Evolutionary conservation across 2,329 filamentous ascomycete genomes (phyloP).

Genomic region (Fusarium foetens): DNA sequence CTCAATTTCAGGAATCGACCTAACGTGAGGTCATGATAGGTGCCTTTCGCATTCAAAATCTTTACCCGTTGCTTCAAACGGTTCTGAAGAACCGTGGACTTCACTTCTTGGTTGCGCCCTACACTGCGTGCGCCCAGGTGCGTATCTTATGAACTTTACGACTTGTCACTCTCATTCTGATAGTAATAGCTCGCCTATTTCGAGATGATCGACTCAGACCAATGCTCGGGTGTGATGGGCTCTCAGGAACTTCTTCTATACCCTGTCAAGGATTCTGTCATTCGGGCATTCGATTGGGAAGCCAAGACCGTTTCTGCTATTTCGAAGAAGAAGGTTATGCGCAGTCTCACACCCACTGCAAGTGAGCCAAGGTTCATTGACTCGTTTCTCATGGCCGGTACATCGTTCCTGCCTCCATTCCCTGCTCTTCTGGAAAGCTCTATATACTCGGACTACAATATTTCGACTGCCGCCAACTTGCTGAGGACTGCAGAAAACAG

Average conservation of each 20-base stretch:
- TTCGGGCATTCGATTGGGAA: conserved; percentile 74
- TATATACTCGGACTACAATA: conserved; percentile 65
- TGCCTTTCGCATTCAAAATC: conserved; percentile 74
- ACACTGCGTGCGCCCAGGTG: conserved; percentile 88
- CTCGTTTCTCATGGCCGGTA: conserved; percentile 83
- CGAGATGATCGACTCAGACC: conserved; percentile 71
- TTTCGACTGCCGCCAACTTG: conserved; percentile 82
- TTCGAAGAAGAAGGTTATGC: conserved; percentile 76
- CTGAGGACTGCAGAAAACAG: conserved; percentile 74
- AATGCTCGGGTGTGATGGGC: conserved; percentile 82
- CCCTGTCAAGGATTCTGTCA: conserved; percentile 81
- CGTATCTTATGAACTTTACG: conserved; percentile 37
- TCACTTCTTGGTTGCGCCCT: conserved; percentile 85
- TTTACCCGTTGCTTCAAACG: conserved; percentile 80
- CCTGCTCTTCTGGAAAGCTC: conserved; percentile 75
- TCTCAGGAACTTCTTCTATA: conserved; percentile 88
- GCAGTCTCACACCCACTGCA: conserved; percentile 71
- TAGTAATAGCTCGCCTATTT: conserved; percentile 77
- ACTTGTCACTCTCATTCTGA: conserved; percentile 17
- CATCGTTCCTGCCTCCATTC: conserved; percentile 80
- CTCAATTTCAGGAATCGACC: conserved; percentile 20
- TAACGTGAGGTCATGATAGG: conserved; percentile 59
- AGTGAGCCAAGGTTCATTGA: conserved; percentile 82
- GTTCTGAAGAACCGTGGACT: conserved; percentile 76
- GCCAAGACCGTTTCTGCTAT: conserved; percentile 69